These are phyloP conservation scores for Eutrema yunnanense DNA, from an alignment of 345 rosid species.

Conservation along the genomic window DNA sequence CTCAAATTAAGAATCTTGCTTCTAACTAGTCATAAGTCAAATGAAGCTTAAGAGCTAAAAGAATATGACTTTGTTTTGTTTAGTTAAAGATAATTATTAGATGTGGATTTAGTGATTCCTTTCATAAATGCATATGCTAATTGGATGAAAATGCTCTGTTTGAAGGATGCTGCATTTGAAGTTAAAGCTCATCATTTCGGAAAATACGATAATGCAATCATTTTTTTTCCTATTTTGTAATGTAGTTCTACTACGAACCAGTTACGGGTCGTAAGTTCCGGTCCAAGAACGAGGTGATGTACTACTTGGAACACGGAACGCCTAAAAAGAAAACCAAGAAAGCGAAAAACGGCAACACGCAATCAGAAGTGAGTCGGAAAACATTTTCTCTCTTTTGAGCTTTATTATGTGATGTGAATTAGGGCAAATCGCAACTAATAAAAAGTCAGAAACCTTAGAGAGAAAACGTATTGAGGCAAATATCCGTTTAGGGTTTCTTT, in stretches of 20 bases:
- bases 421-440: no score
- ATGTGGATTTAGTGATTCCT: not conserved
- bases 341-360: constrained; percentile 13
- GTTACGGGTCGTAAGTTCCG: constrained; percentile 29
- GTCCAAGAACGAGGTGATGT: constrained; percentile 32
- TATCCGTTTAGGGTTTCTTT: no score
- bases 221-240: not conserved
- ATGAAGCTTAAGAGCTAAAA: not conserved
- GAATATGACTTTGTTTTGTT: not conserved
- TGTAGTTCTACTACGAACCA: constrained; percentile 38
- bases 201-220: not conserved
- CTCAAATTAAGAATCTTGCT: not conserved
- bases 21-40: not conserved
- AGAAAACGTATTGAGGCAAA: no score
- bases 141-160: not conserved
- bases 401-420: not conserved
- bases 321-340: constrained; percentile 10
- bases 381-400: not conserved
- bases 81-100: not conserved
- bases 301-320: constrained; percentile 29
- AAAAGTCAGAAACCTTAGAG: no score
- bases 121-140: not conserved
- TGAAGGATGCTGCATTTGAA: not conserved
- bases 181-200: not conserved
- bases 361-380: constrained; percentile 31